Evolutionary conservation across 208 protist genomes (phyloP).

Genomic region (Porcisia hertigi): DNA sequence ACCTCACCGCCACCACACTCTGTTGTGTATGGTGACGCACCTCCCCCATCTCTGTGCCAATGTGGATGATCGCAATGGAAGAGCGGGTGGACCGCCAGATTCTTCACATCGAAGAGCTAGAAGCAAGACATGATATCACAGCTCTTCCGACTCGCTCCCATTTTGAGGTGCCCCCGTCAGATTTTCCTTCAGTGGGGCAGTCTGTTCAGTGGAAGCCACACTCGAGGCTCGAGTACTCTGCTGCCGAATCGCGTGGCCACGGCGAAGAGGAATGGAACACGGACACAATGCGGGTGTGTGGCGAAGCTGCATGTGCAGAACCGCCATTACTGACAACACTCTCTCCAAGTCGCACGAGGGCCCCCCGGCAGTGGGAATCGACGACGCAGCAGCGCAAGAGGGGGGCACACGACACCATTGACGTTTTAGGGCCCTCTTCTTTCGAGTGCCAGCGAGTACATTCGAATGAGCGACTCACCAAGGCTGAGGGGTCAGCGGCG

Average conservation of each 20-base stretch:
- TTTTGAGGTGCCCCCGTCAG: background rate
- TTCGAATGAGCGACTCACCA: background rate
- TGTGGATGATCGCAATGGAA: conserved; percentile 8
- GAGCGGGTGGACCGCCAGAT: conserved; percentile 9
- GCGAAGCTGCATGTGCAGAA: background rate
- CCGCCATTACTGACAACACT: background rate
- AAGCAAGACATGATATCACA: conserved; percentile 1
- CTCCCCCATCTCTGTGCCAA: background rate
- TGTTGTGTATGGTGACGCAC: background rate
- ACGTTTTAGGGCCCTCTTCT: background rate
- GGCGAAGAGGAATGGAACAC: background rate
- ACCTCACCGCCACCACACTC: background rate
- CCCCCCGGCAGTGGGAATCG: background rate
- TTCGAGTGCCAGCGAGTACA: background rate
- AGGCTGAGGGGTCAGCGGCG: background rate
- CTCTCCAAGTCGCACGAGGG: background rate
- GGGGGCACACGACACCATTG: background rate
- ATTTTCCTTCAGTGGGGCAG: background rate
- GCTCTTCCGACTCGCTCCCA: background rate
- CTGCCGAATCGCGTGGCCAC: background rate
- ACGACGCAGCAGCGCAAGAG: background rate
- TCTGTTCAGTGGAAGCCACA: background rate
- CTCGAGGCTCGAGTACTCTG: background rate
- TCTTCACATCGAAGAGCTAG: background rate
- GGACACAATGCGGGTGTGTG: too few relatives aligned